Evolutionary conservation across 257 asterid genomes (phyloP).

Genomic region (Fraxinus anomala): DNA sequence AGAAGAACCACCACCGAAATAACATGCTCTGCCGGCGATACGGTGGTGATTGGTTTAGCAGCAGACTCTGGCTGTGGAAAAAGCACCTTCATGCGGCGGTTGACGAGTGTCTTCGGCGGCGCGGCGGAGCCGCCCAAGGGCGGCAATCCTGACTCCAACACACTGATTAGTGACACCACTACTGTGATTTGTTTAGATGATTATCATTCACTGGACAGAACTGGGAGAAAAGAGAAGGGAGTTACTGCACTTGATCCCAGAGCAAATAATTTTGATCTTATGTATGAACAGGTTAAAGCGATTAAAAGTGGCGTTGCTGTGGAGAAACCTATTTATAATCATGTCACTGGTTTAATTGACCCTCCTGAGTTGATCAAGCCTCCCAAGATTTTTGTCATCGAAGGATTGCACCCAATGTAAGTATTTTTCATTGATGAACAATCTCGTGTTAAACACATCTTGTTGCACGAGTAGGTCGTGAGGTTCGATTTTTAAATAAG

Average conservation of each 20-base stretch:
- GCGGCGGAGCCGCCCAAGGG: constrained; percentile 98
- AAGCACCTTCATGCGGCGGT: constrained; percentile 94
- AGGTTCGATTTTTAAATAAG: no score
- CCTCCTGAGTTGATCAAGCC: constrained; percentile 89
- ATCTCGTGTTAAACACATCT: no score
- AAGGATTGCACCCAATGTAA: constrained; percentile 97
- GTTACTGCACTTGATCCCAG: constrained; percentile 93
- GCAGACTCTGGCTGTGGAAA: constrained; percentile 99
- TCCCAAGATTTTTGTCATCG: constrained; percentile 94
- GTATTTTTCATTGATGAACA: not conserved
- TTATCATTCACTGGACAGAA: constrained; percentile 88
- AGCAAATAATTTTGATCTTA: constrained; percentile 88
- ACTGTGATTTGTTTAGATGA: constrained; percentile 94
- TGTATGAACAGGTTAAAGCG: constrained; percentile 93
- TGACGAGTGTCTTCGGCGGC: constrained; percentile 96
- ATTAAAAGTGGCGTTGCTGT: constrained; percentile 73
- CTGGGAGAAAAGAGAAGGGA: constrained; percentile 87
- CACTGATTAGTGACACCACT: constrained; percentile 80
- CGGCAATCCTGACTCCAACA: constrained; percentile 95
- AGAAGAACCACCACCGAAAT: constrained; percentile 17
- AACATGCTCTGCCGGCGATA: constrained; percentile 66
- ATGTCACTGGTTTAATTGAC: constrained; percentile 83
- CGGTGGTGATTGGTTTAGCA: constrained; percentile 82
- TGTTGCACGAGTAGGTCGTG: no score
- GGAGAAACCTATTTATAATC: constrained; percentile 86